Evolutionary conservation across 768 basidiomycete species (phyloP).

Genomic region (Lentinula sp.): DNA sequence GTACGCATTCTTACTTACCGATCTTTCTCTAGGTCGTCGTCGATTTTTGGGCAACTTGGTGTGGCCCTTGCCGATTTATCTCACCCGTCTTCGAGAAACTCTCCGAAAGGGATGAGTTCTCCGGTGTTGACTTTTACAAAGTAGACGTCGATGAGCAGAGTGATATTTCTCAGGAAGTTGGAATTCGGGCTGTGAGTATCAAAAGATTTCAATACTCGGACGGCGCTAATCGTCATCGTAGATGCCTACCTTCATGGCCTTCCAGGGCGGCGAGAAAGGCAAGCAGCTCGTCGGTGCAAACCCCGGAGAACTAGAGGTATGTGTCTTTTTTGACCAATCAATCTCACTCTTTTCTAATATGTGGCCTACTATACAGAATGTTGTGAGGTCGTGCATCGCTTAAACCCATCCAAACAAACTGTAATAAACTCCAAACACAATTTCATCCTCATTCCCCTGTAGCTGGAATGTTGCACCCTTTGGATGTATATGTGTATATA

Average conservation of each 20-base stretch:
- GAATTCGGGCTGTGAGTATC: constrained; percentile 52
- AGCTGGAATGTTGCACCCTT: too few species aligned
- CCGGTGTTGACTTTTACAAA: constrained; percentile 57
- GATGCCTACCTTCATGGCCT: constrained; percentile 39
- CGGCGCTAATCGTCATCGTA: constrained; percentile 8
- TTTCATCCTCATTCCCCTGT: too few species aligned
- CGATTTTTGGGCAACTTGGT: constrained; percentile 80
- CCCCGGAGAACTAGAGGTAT: constrained; percentile 33
- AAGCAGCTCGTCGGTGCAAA: constrained; percentile 43
- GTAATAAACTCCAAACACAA: too few species aligned
- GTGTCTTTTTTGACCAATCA: neutral
- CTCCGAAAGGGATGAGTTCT: constrained; percentile 23
- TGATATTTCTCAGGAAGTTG: constrained; percentile 50
- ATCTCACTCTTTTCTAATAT: neutral
- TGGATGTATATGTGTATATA: too few species aligned
- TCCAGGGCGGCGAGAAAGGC: constrained; percentile 28
- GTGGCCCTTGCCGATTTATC: constrained; percentile 64
- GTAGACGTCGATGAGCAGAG: constrained; percentile 62
- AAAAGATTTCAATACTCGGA: neutral
- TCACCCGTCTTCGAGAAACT: constrained; percentile 59
- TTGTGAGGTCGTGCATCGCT: too few species aligned
- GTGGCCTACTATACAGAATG: too few species aligned
- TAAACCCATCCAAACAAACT: too few species aligned
- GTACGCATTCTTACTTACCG: neutral
- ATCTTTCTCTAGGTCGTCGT: constrained; percentile 31